phyloP scores from a whole-genome alignment of 2,329 filamentous ascomycete genomes.

The Xylaria sp. region DNA sequence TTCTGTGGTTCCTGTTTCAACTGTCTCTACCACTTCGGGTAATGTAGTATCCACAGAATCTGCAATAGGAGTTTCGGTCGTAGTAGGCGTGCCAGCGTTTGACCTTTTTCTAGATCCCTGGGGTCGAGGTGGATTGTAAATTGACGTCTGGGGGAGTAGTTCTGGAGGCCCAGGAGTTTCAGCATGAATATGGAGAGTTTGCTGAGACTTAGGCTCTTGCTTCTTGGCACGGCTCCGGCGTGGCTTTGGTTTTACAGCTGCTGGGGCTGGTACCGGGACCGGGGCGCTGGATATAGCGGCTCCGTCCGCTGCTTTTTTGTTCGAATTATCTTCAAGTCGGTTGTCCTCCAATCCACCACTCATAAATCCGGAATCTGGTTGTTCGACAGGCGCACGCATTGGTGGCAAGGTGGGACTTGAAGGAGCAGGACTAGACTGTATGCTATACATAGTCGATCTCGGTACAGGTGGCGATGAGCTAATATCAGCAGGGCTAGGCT shows the following conservation, averaged over 20 bases:
- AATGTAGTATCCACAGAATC: slow-evolving; percentile 11
- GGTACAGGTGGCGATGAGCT: slow-evolving; percentile 91
- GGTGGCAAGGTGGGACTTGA: slow-evolving; percentile 83
- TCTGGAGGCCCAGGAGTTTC: slow-evolving; percentile 59
- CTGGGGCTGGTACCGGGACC: slow-evolving; percentile 45
- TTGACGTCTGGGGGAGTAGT: slow-evolving; percentile 56
- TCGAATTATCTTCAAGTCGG: slow-evolving; percentile 68
- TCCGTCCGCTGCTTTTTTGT: slow-evolving; percentile 49
- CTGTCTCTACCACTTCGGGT: slow-evolving; percentile 1
- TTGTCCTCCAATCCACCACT: slow-evolving; percentile 77
- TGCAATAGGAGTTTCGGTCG: slow-evolving; percentile 25
- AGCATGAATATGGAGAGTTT: slow-evolving; percentile 54
- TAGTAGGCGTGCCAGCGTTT: slow-evolving; percentile 35
- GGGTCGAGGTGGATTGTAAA: slow-evolving; percentile 54
- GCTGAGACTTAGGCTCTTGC: slow-evolving; percentile 42
- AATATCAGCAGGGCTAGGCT: slow-evolving; percentile 81
- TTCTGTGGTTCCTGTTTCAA: slow-evolving; percentile 26
- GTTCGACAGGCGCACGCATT: slow-evolving; percentile 69
- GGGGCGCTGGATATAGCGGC: slow-evolving; percentile 45
- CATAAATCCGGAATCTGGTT: slow-evolving; percentile 85
- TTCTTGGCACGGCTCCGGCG: slow-evolving; percentile 50
- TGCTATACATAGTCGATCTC: slow-evolving; percentile 63
- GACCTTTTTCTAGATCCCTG: slow-evolving; percentile 40
- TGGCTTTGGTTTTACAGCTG: slow-evolving; percentile 50
- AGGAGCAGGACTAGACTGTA: slow-evolving; percentile 70